Evolutionary conservation across 1,284 basidiomycete genomes (phyloP).

Genomic region (Grifola frondosa): DNA sequence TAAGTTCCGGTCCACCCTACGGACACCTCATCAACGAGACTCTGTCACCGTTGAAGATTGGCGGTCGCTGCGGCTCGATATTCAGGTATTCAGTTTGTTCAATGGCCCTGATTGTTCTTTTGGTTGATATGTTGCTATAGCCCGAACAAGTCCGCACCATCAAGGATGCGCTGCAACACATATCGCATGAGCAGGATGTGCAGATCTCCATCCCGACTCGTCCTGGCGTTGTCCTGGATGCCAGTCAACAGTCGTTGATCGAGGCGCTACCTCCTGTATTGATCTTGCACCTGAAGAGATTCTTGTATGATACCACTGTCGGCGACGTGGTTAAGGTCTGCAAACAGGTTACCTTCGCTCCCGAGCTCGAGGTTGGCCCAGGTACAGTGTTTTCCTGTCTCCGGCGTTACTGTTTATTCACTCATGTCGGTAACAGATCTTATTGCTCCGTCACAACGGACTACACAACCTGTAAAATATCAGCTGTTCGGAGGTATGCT

Average conservation of each 20-base stretch:
- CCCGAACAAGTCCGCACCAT: conserved; percentile 77
- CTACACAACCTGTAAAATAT: conserved; percentile 59
- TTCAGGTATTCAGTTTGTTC: conserved; percentile 61
- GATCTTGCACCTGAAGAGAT: conserved; percentile 91
- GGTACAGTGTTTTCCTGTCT: conserved; percentile 46
- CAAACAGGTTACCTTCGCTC: conserved; percentile 80
- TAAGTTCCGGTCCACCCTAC: conserved; percentile 86
- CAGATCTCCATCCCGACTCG: conserved; percentile 65
- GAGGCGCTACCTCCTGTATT: conserved; percentile 86
- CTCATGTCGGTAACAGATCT: conserved; percentile 48
- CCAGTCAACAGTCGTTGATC: conserved; percentile 85
- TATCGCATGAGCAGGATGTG: conserved; percentile 82
- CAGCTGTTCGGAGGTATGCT: conserved; percentile 82
- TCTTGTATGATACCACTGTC: conserved; percentile 81
- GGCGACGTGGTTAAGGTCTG: conserved; percentile 84
- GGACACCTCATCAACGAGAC: conserved; percentile 81
- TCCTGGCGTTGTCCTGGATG: conserved; percentile 69
- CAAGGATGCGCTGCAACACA: conserved; percentile 79
- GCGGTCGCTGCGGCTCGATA: conserved; percentile 87
- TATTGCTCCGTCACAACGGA: conserved; percentile 57
- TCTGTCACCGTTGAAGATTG: conserved; percentile 92
- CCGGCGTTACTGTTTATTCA: background rate
- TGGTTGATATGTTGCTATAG: conserved; percentile 34
- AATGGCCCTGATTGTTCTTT: background rate
- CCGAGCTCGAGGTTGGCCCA: conserved; percentile 73